These are phyloP conservation scores for Emergomyces orientalis DNA, from an alignment of 2,329 filamentous ascomycete genomes.

Conservation along the genomic window DNA sequence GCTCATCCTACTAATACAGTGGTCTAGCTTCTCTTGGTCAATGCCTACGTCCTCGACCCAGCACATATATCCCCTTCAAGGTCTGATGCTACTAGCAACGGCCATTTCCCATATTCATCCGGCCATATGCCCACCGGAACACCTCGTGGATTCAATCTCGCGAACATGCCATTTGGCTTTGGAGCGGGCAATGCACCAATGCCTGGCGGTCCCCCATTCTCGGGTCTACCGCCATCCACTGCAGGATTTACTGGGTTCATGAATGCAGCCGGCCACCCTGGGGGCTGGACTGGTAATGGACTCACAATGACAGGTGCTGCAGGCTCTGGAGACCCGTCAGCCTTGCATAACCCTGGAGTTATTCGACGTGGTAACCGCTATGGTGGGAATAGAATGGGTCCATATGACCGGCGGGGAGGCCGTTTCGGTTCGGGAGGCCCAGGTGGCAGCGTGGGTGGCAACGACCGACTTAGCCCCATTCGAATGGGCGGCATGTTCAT, in stretches of 20 bases:
- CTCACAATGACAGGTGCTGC: constrained; percentile 14
- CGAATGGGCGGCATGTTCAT: constrained; percentile 28
- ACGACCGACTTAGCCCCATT: constrained; percentile 41
- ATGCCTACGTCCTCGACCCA: constrained; percentile 88
- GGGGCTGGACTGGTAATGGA: constrained; percentile 26
- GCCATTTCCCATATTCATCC: constrained; percentile 78
- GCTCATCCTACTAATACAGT: constrained; percentile 6
- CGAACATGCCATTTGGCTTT: constrained; percentile 57
- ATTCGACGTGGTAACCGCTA: constrained; percentile 59
- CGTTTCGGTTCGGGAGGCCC: constrained; percentile 43
- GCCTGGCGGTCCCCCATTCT: constrained; percentile 23
- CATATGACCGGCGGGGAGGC: constrained; percentile 59
- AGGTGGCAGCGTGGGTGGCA: constrained; percentile 16
- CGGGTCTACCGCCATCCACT: constrained; percentile 21
- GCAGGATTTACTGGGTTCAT: constrained; percentile 27
- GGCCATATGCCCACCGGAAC: constrained; percentile 71
- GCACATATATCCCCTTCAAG: constrained; percentile 88
- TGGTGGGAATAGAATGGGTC: constrained; percentile 54
- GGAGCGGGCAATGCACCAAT: constrained; percentile 36
- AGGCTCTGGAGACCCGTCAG: constrained; percentile 32
- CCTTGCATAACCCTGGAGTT: constrained; percentile 51
- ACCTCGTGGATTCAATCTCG: constrained; percentile 81
- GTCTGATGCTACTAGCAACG: constrained; percentile 89
- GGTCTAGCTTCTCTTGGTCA: constrained; percentile 71
- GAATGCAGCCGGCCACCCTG: constrained; percentile 20